A percentile compares a stretch with the other conserved stretches of the same genome.
Conservation (phyloP, 257 asterid species). For the Fraxinus anomala region DNA sequence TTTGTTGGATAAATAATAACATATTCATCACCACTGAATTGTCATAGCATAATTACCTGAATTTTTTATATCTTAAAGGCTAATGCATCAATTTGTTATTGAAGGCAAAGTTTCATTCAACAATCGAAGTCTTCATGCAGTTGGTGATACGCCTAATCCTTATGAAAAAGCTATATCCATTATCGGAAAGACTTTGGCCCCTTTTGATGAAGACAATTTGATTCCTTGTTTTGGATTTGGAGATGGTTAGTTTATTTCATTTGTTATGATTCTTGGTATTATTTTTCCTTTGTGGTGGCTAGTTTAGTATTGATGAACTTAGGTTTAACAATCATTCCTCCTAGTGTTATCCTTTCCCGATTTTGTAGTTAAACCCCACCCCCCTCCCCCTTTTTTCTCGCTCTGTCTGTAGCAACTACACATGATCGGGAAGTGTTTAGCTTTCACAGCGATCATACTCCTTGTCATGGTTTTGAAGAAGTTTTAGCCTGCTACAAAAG, state of each 20-base stretch:
- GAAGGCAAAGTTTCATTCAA: slow-evolving; percentile 72
- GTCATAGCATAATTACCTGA: slow-evolving; percentile 2
- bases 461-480: slow-evolving; percentile 89
- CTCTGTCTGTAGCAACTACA: slow-evolving; percentile 50
- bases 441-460: slow-evolving; percentile 75
- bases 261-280: neutral
- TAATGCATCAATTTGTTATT: slow-evolving; percentile 33
- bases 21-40: neutral
- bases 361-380: slow-evolving; percentile 8
- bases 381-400: slow-evolving; percentile 15
- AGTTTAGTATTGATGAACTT: slow-evolving; percentile 2
- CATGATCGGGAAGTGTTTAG: slow-evolving; percentile 78
- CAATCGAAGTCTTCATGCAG: slow-evolving; percentile 67
- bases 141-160: slow-evolving; percentile 67
- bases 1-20: neutral
- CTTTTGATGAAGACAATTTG: slow-evolving; percentile 80
- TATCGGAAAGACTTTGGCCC: slow-evolving; percentile 81
- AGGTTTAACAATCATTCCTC: slow-evolving; percentile 5
- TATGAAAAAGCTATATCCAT: slow-evolving; percentile 80
- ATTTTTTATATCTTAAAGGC: slow-evolving; percentile 27
- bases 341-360: slow-evolving; percentile 7
- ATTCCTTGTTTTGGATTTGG: slow-evolving; percentile 95
- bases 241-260: slow-evolving; percentile 57
- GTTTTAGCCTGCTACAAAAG: slow-evolving; percentile 75
- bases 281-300: slow-evolving; percentile 1